Evolutionary conservation across 139 green algal species (phyloP).

Genomic region (Micromonas pusilla): DNA sequence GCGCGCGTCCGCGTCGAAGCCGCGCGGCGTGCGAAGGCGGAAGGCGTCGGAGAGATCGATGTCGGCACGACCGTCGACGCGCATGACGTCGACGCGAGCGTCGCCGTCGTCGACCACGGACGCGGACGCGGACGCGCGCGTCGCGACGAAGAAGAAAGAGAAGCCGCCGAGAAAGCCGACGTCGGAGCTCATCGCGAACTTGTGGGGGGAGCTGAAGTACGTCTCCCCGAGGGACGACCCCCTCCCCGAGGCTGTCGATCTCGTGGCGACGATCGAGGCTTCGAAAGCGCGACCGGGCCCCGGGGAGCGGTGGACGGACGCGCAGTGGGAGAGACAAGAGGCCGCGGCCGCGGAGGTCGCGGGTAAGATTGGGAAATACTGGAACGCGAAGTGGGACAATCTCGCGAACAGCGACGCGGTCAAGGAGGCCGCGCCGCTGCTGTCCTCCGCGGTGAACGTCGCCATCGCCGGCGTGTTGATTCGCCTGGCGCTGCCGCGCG

Average conservation of each 20-base stretch:
- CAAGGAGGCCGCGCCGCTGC: slow-evolving; percentile 6
- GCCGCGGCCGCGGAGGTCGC: background rate
- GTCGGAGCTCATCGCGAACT: background rate
- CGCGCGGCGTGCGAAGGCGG: background rate
- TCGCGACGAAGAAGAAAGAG: background rate
- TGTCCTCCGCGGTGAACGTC: slow-evolving; percentile 15
- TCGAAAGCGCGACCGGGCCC: background rate
- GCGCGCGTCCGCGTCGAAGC: background rate
- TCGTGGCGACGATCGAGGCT: slow-evolving; percentile 3
- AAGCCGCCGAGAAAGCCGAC: slow-evolving; percentile 1
- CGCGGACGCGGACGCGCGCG: background rate
- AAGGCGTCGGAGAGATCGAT: background rate
- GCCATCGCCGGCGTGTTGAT: slow-evolving; percentile 9
- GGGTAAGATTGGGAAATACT: background rate
- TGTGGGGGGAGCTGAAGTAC: background rate
- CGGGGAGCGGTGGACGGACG: background rate
- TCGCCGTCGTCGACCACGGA: background rate
- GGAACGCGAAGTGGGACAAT: background rate
- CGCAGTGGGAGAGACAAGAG: background rate
- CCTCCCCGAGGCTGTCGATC: background rate
- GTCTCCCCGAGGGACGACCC: background rate
- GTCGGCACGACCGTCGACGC: background rate
- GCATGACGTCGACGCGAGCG: background rate
- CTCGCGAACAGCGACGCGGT: slow-evolving; percentile 2
- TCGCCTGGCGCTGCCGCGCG: background rate